Evolutionary conservation across 176 grass and related monocot genomes (phyloP), one percentile per base, ranked within the genome.

Genomic region (Thalia dealbata): DNA sequence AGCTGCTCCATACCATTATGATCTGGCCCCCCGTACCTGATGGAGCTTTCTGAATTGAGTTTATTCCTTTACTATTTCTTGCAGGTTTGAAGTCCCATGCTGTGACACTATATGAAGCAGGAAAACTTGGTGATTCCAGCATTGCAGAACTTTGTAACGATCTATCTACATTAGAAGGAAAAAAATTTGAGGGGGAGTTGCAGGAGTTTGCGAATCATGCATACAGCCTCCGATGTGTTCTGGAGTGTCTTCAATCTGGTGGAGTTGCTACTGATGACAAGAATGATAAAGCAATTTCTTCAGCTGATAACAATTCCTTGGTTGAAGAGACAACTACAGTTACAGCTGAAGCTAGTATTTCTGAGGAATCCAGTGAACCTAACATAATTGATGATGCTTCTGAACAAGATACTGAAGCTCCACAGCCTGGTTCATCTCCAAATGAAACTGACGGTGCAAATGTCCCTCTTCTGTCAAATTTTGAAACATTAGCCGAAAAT

Each of bases 61-160:
- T 58, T 58, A n/a, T 64, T 12, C 60, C 60, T 63, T 76, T 55
- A 30, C 71, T 78, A 81, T 66, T 22, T 69, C 66, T 27, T 86
- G 81, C 85, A 97, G 95, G 95, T 84, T 78, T 97, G 78, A 97
- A 97, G 78, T 92, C 89, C 78, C 95, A 92, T 84, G 95, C 95
- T 77, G 95, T 97, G 64, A 97, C 89, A 61, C 90, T 97, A 25
- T 97, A 97, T 22, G 95, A 97, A 80, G 95, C 95, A 73, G 95
- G 95, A 88, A 97, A 97, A 83, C 75, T 97, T 60, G 95, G 87
- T 61, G 83, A 92, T 78, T 97, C 95, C 76, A 86, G 85, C 72
- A 97, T 97, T 82, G 76, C 81, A 13, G 89, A 92, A 32, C 85
- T 97, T 60, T 92, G 89, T 50, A 88, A 79, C 46, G 95, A 97